Conservation (phyloP, 352 stramenopile species). For the Phytophthora macrochlamydospora region DNA sequence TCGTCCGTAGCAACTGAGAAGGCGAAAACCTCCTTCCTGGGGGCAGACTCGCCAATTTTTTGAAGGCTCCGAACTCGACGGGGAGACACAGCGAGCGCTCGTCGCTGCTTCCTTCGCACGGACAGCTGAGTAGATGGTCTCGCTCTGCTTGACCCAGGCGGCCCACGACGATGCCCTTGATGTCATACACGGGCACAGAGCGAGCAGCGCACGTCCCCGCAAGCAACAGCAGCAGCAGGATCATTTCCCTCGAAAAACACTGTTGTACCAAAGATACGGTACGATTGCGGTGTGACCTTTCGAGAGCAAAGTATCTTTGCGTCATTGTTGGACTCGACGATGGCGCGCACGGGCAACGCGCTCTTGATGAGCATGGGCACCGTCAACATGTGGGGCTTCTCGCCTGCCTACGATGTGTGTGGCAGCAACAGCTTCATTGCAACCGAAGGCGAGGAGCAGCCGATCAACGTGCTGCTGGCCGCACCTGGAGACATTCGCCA, state of each 20-base stretch:
- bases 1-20: conserved; percentile 71
- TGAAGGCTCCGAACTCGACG: conserved; percentile 31
- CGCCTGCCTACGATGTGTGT: conserved; percentile 73
- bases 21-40: conserved; percentile 72
- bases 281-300: conserved; percentile 13
- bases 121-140: conserved; percentile 46
- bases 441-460: conserved; percentile 21
- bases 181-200: conserved; percentile 24
- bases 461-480: conserved; percentile 64
- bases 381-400: conserved; percentile 89
- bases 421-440: conserved; percentile 1
- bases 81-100: conserved; percentile 57
- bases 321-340: conserved; percentile 9
- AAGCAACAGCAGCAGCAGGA: conserved; percentile 7
- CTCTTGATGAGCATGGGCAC: conserved; percentile 82
- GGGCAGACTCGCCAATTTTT: background rate
- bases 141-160: conserved; percentile 39
- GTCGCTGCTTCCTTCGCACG: conserved; percentile 35
- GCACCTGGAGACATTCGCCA: conserved; percentile 84
- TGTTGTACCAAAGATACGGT: conserved; percentile 1
- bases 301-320: conserved; percentile 11
- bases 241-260: conserved; percentile 10
- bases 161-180: conserved; percentile 12
- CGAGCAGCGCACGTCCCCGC: conserved; percentile 1
- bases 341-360: conserved; percentile 59